Percentiles rank a stretch among this genome's conserved stretches.
phyloP scores from a whole-genome alignment of 2,329 filamentous ascomycete species.

The Lomentospora prolificans region DNA sequence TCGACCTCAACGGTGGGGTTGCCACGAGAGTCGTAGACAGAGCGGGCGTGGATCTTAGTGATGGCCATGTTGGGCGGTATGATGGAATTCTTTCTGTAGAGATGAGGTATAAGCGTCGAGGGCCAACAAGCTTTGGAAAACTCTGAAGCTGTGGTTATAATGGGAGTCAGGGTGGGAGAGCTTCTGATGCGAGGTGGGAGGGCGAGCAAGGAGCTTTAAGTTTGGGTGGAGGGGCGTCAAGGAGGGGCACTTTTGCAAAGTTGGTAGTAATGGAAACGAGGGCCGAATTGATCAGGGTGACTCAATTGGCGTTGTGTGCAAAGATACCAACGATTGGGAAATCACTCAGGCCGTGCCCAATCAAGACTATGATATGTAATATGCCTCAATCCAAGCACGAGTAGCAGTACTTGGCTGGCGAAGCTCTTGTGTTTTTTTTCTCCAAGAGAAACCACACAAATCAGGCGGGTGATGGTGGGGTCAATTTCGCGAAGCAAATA shows the following conservation, averaged over 20 bases:
- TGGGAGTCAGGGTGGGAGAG: background rate
- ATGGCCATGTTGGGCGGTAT: constrained; percentile 63
- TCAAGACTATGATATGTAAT: constrained; percentile 11
- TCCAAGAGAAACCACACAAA: background rate
- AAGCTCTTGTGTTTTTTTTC: background rate
- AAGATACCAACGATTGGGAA: constrained; percentile 1
- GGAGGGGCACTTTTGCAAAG: background rate
- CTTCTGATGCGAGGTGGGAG: background rate
- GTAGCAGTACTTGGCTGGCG: constrained; percentile 1
- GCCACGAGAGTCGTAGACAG: constrained; percentile 95
- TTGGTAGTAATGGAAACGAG: background rate
- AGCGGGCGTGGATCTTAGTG: constrained; percentile 83
- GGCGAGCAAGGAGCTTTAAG: constrained; percentile 3
- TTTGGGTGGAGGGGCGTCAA: background rate
- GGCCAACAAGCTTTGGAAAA: background rate
- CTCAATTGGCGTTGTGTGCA: constrained; percentile 9
- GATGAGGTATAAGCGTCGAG: constrained; percentile 9
- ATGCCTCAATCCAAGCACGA: constrained; percentile 13
- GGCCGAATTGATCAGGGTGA: constrained; percentile 1
- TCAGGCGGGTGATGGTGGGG: constrained; percentile 5
- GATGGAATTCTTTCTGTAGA: background rate
- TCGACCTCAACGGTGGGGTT: constrained; percentile 98
- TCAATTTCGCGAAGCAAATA: background rate
- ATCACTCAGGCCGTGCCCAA: constrained; percentile 6
- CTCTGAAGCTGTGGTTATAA: background rate